Evolutionary conservation across 1,284 basidiomycete species (phyloP).

Genomic region (Pholiota adiposa): DNA sequence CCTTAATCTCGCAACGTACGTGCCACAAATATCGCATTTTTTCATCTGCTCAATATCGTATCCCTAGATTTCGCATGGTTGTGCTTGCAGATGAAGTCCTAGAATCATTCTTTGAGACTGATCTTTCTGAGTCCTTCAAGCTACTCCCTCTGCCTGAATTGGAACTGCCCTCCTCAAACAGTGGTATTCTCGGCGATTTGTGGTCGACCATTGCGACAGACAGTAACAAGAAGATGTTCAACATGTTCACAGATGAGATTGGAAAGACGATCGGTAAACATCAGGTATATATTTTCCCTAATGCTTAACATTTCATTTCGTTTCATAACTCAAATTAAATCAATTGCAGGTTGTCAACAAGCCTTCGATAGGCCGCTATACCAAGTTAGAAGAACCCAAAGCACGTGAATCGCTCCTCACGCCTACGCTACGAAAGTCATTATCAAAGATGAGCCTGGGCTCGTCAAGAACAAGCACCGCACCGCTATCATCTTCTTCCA

Average conservation of each 20-base stretch:
- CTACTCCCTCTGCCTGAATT: conserved; percentile 75
- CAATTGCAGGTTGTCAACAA: conserved; percentile 67
- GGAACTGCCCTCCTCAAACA: conserved; percentile 60
- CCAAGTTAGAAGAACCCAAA: conserved; percentile 83
- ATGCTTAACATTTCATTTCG: background rate
- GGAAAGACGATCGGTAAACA: conserved; percentile 93
- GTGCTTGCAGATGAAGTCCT: conserved; percentile 93
- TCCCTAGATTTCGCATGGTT: conserved; percentile 91
- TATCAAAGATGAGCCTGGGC: conserved; percentile 57
- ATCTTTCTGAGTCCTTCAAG: conserved; percentile 86
- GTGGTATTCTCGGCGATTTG: conserved; percentile 79
- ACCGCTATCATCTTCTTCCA: conserved; percentile 40
- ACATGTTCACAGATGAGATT: conserved; percentile 89
- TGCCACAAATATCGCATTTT: conserved; percentile 26
- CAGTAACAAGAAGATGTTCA: conserved; percentile 85
- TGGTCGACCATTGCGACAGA: conserved; percentile 90
- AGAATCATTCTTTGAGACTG: conserved; percentile 93
- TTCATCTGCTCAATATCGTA: conserved; percentile 10
- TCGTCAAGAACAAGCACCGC: conserved; percentile 26
- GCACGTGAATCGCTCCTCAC: conserved; percentile 86
- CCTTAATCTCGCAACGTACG: conserved; percentile 80
- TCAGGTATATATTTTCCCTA: conserved; percentile 49
- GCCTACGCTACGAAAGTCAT: conserved; percentile 62
- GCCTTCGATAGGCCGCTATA: conserved; percentile 87
- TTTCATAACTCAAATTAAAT: background rate